Conservation (phyloP, 805 yeast species). For the Hanseniaspora taiwanica region DNA sequence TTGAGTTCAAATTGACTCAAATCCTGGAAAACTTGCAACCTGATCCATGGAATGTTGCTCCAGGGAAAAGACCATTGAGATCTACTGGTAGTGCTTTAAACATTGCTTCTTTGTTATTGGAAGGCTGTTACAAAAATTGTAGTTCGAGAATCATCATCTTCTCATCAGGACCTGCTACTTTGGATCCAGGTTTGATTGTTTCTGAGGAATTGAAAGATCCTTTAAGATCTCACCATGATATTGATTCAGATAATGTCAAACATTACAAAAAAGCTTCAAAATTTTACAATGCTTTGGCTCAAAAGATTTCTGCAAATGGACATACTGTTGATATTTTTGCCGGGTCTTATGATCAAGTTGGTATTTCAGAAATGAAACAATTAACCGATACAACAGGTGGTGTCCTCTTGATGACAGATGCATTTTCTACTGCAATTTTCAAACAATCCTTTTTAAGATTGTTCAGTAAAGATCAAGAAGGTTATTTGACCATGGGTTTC, state of each 20-base stretch:
- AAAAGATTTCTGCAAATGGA: constrained; percentile 55
- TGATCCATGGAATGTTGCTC: constrained; percentile 84
- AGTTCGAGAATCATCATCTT: constrained; percentile 86
- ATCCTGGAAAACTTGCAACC: constrained; percentile 63
- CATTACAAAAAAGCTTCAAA: constrained; percentile 78
- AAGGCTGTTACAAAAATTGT: constrained; percentile 67
- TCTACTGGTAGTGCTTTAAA: constrained; percentile 88
- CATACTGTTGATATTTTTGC: constrained; percentile 85
- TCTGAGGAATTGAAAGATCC: constrained; percentile 89
- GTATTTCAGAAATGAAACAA: constrained; percentile 85
- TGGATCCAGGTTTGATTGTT: constrained; percentile 89
- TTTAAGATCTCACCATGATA: constrained; percentile 92
- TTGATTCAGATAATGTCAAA: constrained; percentile 80
- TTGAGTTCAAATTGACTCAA: constrained; percentile 73
- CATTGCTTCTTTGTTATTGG: constrained; percentile 70
- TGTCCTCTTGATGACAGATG: constrained; percentile 73
- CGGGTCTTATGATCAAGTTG: constrained; percentile 93
- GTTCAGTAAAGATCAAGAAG: constrained; percentile 78
- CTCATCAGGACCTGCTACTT: constrained; percentile 91
- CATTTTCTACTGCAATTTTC: constrained; percentile 89
- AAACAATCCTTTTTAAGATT: constrained; percentile 82
- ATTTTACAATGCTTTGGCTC: constrained; percentile 63
- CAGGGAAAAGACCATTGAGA: constrained; percentile 75
- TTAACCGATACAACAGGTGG: constrained; percentile 85
- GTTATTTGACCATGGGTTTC: constrained; percentile 78